These are phyloP conservation scores for Globisporangium splendens DNA, from an alignment of 352 stramenopile species.

Conservation along the genomic window DNA sequence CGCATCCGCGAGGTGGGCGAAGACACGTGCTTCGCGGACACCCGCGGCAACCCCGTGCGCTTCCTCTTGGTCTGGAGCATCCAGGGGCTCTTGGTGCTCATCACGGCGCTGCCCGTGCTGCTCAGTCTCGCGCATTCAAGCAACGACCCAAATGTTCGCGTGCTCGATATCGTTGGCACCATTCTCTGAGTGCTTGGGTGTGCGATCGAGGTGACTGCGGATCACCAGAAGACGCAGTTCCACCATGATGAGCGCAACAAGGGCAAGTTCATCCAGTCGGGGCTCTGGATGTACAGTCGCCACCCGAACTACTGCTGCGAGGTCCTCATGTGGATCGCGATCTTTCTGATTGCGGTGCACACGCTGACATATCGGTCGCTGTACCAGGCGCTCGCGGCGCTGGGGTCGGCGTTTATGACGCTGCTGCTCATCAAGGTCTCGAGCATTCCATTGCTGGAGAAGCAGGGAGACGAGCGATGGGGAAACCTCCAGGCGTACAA, in stretches of 20 bases:
- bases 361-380: constrained; percentile 27
- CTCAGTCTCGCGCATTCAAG: constrained; percentile 39
- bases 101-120: constrained; percentile 70
- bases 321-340: constrained; percentile 86
- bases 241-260: constrained; percentile 39
- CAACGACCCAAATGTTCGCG: constrained; percentile 17
- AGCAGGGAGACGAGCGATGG: constrained; percentile 67
- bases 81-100: constrained; percentile 79
- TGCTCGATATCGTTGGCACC: constrained; percentile 42
- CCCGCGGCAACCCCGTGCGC: constrained; percentile 50
- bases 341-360: constrained; percentile 50
- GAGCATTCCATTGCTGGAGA: constrained; percentile 77
- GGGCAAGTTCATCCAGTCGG: constrained; percentile 58
- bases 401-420: constrained; percentile 69
- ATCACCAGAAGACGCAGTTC: constrained; percentile 61
- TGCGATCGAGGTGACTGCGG: constrained; percentile 47
- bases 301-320: constrained; percentile 94
- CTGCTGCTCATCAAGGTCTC: constrained; percentile 70
- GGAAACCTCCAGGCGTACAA: constrained; percentile 58
- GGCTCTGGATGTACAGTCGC: constrained; percentile 86
- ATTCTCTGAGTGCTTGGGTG: constrained; percentile 45
- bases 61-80: constrained; percentile 83
- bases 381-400: constrained; percentile 32
- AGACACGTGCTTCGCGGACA: constrained; percentile 73
- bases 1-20: constrained; percentile 63